These are phyloP conservation scores for Kodamaea hsintzibuensis DNA, from an alignment of 805 yeast species.

Conservation along the genomic window DNA sequence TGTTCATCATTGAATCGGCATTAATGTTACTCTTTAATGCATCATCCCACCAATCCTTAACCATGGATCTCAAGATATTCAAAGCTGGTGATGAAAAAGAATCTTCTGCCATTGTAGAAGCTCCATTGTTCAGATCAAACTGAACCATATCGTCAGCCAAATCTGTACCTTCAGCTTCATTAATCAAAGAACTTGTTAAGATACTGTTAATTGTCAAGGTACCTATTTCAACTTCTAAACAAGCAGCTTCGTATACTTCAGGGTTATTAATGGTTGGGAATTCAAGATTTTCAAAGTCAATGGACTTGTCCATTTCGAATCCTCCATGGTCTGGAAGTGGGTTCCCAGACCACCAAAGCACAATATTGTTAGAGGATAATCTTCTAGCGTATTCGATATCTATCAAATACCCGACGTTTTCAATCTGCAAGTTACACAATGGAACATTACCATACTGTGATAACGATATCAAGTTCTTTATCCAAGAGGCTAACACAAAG, in stretches of 20 bases:
- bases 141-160: slow-evolving; percentile 50
- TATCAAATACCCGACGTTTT: slow-evolving; percentile 73
- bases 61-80: slow-evolving; percentile 65
- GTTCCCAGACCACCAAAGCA: slow-evolving; percentile 91
- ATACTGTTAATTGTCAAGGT: slow-evolving; percentile 86
- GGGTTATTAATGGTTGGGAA: slow-evolving; percentile 76
- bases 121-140: slow-evolving; percentile 40
- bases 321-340: slow-evolving; percentile 88
- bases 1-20: slow-evolving; percentile 83
- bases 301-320: slow-evolving; percentile 57
- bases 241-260: slow-evolving; percentile 74
- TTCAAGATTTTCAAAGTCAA: slow-evolving; percentile 58
- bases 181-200: slow-evolving; percentile 77
- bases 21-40: slow-evolving; percentile 66
- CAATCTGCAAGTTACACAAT: slow-evolving; percentile 78
- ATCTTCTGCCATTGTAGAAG: slow-evolving; percentile 69
- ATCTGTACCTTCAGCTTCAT: slow-evolving; percentile 87
- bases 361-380: slow-evolving; percentile 60
- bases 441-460: slow-evolving; percentile 81
- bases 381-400: slow-evolving; percentile 87
- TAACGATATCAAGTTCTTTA: slow-evolving; percentile 61
- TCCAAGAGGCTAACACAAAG: slow-evolving; percentile 72
- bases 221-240: slow-evolving; percentile 74
- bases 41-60: slow-evolving; percentile 92
- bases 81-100: slow-evolving; percentile 79